phyloP scores from a whole-genome alignment of 331 rosid genomes.

The Ulmus americana region DNA sequence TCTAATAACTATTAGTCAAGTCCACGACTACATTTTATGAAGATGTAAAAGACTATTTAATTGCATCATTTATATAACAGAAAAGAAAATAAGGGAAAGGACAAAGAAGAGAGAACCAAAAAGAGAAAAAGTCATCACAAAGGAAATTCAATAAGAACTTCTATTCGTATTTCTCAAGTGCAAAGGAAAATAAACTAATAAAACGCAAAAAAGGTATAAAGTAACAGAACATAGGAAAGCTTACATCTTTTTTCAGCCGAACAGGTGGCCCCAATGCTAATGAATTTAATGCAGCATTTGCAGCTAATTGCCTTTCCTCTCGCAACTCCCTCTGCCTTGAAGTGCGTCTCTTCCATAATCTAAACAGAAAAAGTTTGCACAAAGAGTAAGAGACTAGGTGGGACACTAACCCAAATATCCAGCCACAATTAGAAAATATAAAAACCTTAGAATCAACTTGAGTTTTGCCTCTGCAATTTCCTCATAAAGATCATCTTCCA shows the following conservation, averaged over 20 bases:
- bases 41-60: background rate
- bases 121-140: background rate
- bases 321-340: constrained; percentile 55
- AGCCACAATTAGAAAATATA: constrained; percentile 11
- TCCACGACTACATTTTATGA: background rate
- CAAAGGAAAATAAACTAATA: constrained; percentile 5
- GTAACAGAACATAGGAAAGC: constrained; percentile 25
- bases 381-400: constrained; percentile 16
- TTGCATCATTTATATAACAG: no score
- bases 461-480: constrained; percentile 71
- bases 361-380: constrained; percentile 23
- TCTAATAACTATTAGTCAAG: background rate
- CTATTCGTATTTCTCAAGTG: background rate
- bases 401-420: constrained; percentile 12
- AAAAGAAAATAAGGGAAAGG: background rate
- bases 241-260: constrained; percentile 55
- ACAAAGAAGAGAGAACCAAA: background rate
- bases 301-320: constrained; percentile 61
- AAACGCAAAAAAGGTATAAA: constrained; percentile 8
- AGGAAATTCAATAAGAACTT: background rate
- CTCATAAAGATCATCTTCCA: constrained; percentile 36
- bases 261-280: constrained; percentile 75
- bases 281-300: constrained; percentile 66
- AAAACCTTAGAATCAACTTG: constrained; percentile 73
- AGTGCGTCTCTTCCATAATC: constrained; percentile 80